These are phyloP conservation scores for Kandelia obovata DNA, from an alignment of 345 rosid species.

Conservation along the genomic window DNA sequence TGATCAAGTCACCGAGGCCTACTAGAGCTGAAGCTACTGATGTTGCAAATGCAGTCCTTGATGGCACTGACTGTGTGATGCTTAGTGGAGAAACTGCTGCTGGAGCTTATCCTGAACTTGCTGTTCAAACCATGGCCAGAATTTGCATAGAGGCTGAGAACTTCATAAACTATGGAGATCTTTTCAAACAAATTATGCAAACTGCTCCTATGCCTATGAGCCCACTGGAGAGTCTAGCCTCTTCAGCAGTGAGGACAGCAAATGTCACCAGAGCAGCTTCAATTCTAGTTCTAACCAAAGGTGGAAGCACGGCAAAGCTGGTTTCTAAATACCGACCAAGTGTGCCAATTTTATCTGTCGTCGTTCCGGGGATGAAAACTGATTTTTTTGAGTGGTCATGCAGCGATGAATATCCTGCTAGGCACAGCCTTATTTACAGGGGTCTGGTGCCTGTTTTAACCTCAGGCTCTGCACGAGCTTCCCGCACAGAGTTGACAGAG, in stretches of 20 bases:
- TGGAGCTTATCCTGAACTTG: conserved; percentile 38
- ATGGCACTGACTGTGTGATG: conserved; percentile 39
- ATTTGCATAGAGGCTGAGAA: conserved; percentile 36
- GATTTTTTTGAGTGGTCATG: conserved; percentile 32
- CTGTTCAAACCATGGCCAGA: conserved; percentile 37
- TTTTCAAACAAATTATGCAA: conserved; percentile 29
- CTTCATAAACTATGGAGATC: conserved; percentile 24
- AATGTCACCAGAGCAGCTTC: conserved; percentile 24
- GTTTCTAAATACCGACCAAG: conserved; percentile 36
- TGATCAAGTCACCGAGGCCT: conserved; percentile 42
- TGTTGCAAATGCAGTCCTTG: conserved; percentile 40
- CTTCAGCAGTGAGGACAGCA: conserved; percentile 40
- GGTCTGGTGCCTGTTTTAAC: conserved; percentile 30
- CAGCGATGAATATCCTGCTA: conserved; percentile 36
- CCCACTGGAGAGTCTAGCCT: conserved; percentile 37
- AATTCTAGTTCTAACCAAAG: conserved; percentile 34
- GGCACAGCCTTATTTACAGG: conserved; percentile 34
- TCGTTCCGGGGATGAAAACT: conserved; percentile 27
- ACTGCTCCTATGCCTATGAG: conserved; percentile 37
- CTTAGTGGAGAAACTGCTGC: conserved; percentile 42
- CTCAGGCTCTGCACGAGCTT: conserved; percentile 15
- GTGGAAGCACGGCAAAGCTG: conserved; percentile 36
- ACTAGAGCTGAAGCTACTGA: conserved; percentile 42
- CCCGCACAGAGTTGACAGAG: conserved; percentile 25
- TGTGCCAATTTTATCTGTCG: conserved; percentile 31